Conservation (phyloP, 441 rosid genomes). For the Jatropha podagrica region DNA sequence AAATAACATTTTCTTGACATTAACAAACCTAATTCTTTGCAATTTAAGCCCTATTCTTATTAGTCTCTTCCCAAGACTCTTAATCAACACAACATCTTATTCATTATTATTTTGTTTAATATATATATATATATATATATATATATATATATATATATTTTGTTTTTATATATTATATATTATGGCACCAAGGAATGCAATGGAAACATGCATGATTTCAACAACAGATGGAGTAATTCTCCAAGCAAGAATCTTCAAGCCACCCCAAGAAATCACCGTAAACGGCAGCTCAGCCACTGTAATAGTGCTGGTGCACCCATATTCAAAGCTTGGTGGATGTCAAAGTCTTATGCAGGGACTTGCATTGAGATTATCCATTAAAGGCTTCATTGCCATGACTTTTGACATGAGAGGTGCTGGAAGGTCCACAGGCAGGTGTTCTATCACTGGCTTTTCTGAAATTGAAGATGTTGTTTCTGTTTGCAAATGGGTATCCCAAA, state of each 20-base stretch:
- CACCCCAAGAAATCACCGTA: constrained; percentile 7
- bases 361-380: constrained; percentile 54
- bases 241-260: constrained; percentile 28
- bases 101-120: not conserved
- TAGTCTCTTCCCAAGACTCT: not conserved
- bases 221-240: constrained; percentile 25
- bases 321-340: constrained; percentile 72
- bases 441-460: constrained; percentile 79
- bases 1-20: not conserved
- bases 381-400: constrained; percentile 59
- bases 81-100: not conserved
- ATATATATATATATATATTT: not conserved
- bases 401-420: constrained; percentile 95
- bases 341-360: constrained; percentile 70
- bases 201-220: constrained; percentile 21
- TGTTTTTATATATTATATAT: not conserved
- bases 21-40: not conserved
- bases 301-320: constrained; percentile 80
- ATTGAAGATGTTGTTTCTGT: constrained; percentile 72
- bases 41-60: not conserved
- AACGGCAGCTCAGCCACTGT: constrained; percentile 26
- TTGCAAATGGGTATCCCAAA: constrained; percentile 58
- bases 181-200: constrained; percentile 14
- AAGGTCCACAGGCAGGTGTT: constrained; percentile 69
- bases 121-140: too few relatives aligned